Percentiles rank a stretch among this genome's conserved stretches.
Evolutionary conservation across 1,284 basidiomycete species (phyloP).

Genomic region (Irpex sp.): DNA sequence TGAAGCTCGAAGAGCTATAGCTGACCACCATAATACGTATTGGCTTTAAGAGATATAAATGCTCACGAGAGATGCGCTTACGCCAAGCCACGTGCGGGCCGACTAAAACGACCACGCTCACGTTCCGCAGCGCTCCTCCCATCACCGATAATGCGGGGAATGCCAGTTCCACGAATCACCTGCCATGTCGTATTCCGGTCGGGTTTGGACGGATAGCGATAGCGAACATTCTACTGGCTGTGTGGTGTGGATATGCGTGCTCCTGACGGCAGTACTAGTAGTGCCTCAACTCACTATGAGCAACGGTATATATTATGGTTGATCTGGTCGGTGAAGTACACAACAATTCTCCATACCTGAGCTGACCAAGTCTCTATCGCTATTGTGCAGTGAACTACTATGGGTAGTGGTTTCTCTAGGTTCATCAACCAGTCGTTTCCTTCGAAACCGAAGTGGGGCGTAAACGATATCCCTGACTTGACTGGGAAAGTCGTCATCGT

Average conservation of each 20-base stretch:
- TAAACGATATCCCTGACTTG: constrained; percentile 19
- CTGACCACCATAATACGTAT: neutral
- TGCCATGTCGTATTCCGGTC: too few species aligned
- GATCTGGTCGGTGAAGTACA: neutral
- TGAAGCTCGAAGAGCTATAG: too few species aligned
- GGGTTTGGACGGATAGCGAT: too few species aligned
- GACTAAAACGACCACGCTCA: neutral
- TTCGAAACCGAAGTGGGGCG: constrained; percentile 17
- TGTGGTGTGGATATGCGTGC: too few species aligned
- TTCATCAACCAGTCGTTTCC: constrained; percentile 9
- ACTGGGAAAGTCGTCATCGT: constrained; percentile 20
- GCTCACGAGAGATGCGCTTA: neutral
- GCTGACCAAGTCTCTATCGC: neutral
- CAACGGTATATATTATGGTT: neutral
- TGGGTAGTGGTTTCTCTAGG: neutral
- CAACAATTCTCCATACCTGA: neutral
- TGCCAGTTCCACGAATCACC: too few species aligned
- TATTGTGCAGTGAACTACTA: neutral
- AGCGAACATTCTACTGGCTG: too few species aligned
- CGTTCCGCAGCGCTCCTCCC: neutral
- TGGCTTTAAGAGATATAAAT: neutral
- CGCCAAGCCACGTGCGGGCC: neutral
- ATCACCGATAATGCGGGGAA: neutral
- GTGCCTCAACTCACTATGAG: too few species aligned
- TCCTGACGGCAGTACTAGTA: too few species aligned